A percentile compares a stretch with the other conserved stretches of the same genome.
These are phyloP conservation scores for Yamadazyma diddensiae DNA, from an alignment of 1,139 yeast species.

Conservation along the genomic window DNA sequence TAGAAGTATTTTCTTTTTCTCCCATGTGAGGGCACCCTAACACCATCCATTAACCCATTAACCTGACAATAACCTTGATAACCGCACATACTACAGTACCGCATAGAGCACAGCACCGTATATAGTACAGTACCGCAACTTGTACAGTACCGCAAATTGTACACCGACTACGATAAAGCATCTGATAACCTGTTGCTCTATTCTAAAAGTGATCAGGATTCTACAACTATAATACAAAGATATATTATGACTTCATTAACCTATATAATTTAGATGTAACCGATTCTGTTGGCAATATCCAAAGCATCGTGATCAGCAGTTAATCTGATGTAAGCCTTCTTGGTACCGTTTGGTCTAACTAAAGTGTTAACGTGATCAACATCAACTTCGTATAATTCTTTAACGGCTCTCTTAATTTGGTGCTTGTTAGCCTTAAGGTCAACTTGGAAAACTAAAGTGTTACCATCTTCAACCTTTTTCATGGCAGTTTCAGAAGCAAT, in stretches of 20 bases:
- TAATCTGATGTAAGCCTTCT: slow-evolving; percentile 99
- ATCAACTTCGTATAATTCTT: slow-evolving; percentile 97
- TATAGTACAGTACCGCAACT: too few species aligned
- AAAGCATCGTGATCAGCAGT: slow-evolving; percentile 99
- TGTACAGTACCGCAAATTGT: too few species aligned
- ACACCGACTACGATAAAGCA: too few species aligned
- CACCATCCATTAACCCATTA: too few species aligned
- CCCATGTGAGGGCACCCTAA: too few species aligned
- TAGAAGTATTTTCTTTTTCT: too few species aligned
- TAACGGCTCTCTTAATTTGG: slow-evolving; percentile 97
- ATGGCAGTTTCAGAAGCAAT: slow-evolving; percentile 98
- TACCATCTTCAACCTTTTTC: slow-evolving; percentile 99
- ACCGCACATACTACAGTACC: too few species aligned
- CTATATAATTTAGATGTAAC: slow-evolving; percentile 70
- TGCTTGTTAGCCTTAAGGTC: slow-evolving; percentile 95
- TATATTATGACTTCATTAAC: slow-evolving; percentile 15
- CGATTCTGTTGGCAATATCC: slow-evolving; percentile 99
- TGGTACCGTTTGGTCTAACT: slow-evolving; percentile 98
- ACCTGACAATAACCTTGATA: too few species aligned
- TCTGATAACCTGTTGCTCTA: too few species aligned
- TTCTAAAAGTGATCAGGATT: not conserved
- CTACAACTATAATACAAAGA: slow-evolving; percentile 9
- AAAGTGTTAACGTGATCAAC: slow-evolving; percentile 92
- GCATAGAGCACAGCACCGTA: too few species aligned
- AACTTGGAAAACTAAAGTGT: slow-evolving; percentile 98